Percentiles rank a stretch among this genome's conserved stretches.
phyloP scores from a whole-genome alignment of 495 filamentous ascomycete genomes.

The Tuber aestivum region DNA sequence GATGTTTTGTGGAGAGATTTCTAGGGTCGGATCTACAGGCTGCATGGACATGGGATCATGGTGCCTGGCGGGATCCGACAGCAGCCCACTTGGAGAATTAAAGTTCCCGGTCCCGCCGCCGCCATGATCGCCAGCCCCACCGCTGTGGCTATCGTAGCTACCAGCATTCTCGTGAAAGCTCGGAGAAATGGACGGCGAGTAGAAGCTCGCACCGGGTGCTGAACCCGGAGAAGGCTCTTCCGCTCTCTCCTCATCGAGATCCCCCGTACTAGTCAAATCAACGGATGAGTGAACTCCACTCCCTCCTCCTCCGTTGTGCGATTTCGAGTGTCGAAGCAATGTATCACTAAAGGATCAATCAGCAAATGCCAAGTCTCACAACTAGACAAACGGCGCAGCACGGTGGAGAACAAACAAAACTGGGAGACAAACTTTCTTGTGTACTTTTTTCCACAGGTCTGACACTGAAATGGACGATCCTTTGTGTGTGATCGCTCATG shows the following conservation, averaged over 20 bases:
- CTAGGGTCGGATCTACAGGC: neutral
- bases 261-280: neutral
- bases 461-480: neutral
- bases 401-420: neutral
- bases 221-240: neutral
- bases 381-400: neutral
- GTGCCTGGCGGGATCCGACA: neutral
- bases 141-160: neutral
- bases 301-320: neutral
- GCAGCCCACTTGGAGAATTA: neutral
- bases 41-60: neutral
- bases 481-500: constrained; percentile 1
- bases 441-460: constrained; percentile 1
- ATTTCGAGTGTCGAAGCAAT: constrained; percentile 2
- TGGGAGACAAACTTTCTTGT: neutral
- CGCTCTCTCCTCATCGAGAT: neutral
- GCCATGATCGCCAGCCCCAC: neutral
- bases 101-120: constrained; percentile 2
- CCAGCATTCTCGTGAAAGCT: constrained; percentile 1
- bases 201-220: neutral
- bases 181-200: neutral
- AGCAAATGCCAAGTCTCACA: neutral
- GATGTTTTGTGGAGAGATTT: constrained; percentile 1
- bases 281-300: neutral
- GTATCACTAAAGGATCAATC: neutral